Percentiles rank a stretch among this genome's conserved stretches.
phyloP scores from a whole-genome alignment of 768 basidiomycete species.

The Podaxis carcinomalis region DNA sequence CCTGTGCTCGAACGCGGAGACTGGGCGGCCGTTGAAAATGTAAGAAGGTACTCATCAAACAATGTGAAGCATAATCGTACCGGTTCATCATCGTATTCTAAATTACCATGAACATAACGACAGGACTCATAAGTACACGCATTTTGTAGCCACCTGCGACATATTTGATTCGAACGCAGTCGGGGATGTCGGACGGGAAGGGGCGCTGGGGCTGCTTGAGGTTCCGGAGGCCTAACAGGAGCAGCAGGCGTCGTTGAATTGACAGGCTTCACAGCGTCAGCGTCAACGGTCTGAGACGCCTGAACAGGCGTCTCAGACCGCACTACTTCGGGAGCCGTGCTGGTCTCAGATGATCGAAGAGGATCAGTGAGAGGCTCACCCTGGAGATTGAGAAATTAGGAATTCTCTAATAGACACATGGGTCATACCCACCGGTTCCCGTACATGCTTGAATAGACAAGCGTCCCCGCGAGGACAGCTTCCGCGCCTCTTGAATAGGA shows the following conservation, averaged over 20 bases:
- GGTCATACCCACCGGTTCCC: background rate
- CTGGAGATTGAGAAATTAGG: background rate
- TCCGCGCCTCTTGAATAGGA: constrained; percentile 1
- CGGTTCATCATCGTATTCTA: constrained; percentile 26
- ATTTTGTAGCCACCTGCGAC: constrained; percentile 23
- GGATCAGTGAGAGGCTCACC: background rate
- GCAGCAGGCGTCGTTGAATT: background rate
- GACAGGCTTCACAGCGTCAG: background rate
- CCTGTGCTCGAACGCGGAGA: background rate
- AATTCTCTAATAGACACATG: background rate
- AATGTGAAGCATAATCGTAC: constrained; percentile 15
- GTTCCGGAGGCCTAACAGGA: background rate
- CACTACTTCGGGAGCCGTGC: background rate
- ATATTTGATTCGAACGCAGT: constrained; percentile 17
- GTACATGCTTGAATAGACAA: constrained; percentile 4
- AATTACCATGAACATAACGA: constrained; percentile 25
- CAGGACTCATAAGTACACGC: constrained; percentile 25
- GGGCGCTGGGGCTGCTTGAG: background rate
- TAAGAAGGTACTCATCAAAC: background rate
- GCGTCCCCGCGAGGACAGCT: background rate
- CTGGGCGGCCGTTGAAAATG: background rate
- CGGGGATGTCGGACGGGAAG: constrained; percentile 8
- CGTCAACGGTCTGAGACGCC: no score
- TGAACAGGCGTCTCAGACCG: background rate
- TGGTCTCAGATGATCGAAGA: background rate